phyloP scores from a whole-genome alignment of 805 yeast species.

The Metschnikowia chrysomelidarum region DNA sequence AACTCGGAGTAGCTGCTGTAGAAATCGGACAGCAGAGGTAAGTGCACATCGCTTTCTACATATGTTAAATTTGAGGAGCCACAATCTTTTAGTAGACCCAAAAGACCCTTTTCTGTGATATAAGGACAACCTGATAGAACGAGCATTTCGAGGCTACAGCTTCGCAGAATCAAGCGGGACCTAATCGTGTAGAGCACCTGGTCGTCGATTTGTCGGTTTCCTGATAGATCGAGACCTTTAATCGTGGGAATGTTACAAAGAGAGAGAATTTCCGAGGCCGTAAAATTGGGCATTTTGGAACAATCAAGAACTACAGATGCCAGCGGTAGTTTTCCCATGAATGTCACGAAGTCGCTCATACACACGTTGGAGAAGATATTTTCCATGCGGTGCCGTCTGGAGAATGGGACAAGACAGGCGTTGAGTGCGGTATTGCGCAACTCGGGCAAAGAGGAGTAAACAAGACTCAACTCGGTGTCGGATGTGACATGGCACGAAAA shows the following conservation, averaged over 20 bases:
- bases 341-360: slow-evolving; percentile 21
- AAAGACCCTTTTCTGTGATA: slow-evolving; percentile 13
- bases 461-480: slow-evolving; percentile 4
- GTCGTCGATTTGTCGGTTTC: slow-evolving; percentile 29
- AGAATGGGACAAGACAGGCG: slow-evolving; percentile 17
- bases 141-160: slow-evolving; percentile 24
- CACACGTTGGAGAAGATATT: slow-evolving; percentile 32
- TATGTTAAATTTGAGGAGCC: slow-evolving; percentile 9
- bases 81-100: slow-evolving; percentile 8
- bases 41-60: slow-evolving; percentile 16
- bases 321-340: slow-evolving; percentile 18
- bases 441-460: slow-evolving; percentile 6
- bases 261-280: slow-evolving; percentile 24
- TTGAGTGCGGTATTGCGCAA: slow-evolving; percentile 14
- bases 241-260: slow-evolving; percentile 28
- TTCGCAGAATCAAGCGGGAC: slow-evolving; percentile 18
- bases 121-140: slow-evolving; percentile 24
- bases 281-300: slow-evolving; percentile 17
- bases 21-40: slow-evolving; percentile 6
- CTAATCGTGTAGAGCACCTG: slow-evolving; percentile 26
- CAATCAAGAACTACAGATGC: slow-evolving; percentile 28
- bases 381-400: slow-evolving; percentile 32
- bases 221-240: slow-evolving; percentile 32
- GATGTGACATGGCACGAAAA: slow-evolving; percentile 27
- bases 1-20: slow-evolving; percentile 3